Conservation (phyloP, 176 grass and related monocot genomes). For the Aegilops umbellulata region DNA sequence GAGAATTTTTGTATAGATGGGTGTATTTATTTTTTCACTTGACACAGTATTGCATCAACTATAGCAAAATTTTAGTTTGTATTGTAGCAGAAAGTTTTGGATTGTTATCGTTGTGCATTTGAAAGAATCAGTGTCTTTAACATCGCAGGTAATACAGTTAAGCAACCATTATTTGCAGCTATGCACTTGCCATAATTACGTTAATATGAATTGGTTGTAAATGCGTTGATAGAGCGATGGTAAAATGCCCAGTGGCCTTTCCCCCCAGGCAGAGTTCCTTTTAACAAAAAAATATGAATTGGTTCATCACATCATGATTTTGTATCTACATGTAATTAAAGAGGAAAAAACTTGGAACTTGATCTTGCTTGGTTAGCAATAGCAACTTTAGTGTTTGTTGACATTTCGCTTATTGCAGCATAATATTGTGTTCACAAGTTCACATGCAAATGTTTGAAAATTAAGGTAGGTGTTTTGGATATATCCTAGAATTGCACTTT, state of each 20-base stretch:
- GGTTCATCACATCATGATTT: not conserved
- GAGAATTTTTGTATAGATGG: not conserved
- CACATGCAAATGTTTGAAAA: not conserved
- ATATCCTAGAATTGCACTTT: not conserved
- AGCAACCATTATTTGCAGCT: not conserved
- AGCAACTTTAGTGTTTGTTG: not conserved
- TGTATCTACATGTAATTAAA: constrained; percentile 1
- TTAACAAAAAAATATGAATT: not conserved
- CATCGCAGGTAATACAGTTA: not conserved
- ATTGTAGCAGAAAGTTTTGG: constrained; percentile 6
- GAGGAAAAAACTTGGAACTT: not conserved
- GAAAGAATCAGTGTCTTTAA: not conserved
- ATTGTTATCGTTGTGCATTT: constrained; percentile 6
- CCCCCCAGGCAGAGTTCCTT: not conserved
- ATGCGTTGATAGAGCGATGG: not conserved
- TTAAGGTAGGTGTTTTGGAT: not conserved
- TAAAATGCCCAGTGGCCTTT: not conserved
- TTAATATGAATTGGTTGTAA: not conserved
- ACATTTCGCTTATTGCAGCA: not conserved
- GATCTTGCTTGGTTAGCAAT: not conserved
- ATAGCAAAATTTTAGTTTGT: not conserved
- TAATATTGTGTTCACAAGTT: not conserved
- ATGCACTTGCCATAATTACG: not conserved
- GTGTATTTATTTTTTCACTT: not conserved
- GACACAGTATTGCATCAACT: not conserved